Conservation (phyloP, 192 early-diverging fungal genomes). For the Podila horticola region DNA sequence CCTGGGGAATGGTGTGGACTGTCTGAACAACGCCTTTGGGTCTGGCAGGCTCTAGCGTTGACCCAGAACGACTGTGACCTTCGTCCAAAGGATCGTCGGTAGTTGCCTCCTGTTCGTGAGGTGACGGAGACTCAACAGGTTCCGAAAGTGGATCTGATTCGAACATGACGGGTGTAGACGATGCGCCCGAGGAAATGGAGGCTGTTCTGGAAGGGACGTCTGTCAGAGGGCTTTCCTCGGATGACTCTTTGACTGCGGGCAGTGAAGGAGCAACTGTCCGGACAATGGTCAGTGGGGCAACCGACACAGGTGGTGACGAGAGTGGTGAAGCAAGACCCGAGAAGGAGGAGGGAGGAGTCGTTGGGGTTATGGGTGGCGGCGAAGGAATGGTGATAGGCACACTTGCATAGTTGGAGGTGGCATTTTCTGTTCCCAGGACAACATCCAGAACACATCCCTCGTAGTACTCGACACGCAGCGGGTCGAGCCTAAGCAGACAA, state of each 20-base stretch:
- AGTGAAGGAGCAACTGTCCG: not conserved
- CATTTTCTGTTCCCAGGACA: not conserved
- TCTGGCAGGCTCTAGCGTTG: not conserved
- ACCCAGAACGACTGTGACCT: not conserved
- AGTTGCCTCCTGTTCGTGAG: not conserved
- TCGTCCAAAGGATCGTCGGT: not conserved
- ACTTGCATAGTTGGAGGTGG: not conserved
- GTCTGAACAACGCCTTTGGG: not conserved
- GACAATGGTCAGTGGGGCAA: constrained; percentile 1
- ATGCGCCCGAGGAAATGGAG: not conserved
- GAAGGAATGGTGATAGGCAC: constrained; percentile 6
- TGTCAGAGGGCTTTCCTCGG: not conserved
- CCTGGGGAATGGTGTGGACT: not conserved
- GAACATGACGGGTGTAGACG: not conserved
- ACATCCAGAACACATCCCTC: constrained; percentile 2
- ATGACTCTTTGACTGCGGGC: not conserved
- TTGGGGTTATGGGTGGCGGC: not conserved
- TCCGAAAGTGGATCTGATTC: not conserved
- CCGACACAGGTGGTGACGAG: not conserved
- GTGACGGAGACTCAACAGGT: not conserved
- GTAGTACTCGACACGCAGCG: constrained; percentile 3
- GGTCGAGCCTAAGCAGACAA: not conserved
- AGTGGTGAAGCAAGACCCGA: not conserved
- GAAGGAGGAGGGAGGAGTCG: not conserved
- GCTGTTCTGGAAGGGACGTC: not conserved